These are phyloP conservation scores for Tieghemostelium lacteum DNA, from an alignment of 78 protist genomes.

Conservation along the genomic window DNA sequence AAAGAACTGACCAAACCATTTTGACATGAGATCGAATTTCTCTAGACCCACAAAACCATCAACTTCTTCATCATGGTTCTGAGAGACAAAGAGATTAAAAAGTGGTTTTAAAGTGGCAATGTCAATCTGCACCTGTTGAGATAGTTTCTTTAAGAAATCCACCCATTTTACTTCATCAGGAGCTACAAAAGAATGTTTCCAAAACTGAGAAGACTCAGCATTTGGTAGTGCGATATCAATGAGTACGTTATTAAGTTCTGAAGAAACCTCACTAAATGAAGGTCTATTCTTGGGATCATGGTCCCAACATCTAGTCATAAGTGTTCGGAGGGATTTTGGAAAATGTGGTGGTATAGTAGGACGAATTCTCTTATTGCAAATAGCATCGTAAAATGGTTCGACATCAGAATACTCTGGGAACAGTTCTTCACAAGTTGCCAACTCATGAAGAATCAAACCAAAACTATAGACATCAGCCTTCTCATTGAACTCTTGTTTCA, in stretches of 20 bases:
- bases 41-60: constrained; percentile 63
- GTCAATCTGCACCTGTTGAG: neutral
- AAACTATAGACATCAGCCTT: constrained; percentile 84
- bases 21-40: constrained; percentile 69
- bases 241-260: constrained; percentile 59
- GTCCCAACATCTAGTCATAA: constrained; percentile 79
- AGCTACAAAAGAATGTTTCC: constrained; percentile 43
- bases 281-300: constrained; percentile 72
- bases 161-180: constrained; percentile 63
- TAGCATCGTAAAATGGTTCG: constrained; percentile 74
- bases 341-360: constrained; percentile 49
- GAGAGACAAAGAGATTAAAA: constrained; percentile 32
- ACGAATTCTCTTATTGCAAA: constrained; percentile 66
- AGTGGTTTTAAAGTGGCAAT: constrained; percentile 7
- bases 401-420: constrained; percentile 76
- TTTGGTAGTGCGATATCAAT: constrained; percentile 58
- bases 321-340: constrained; percentile 34
- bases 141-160: constrained; percentile 11
- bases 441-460: constrained; percentile 73
- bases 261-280: constrained; percentile 53
- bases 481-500: constrained; percentile 78
- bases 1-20: constrained; percentile 80
- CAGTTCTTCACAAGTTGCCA: constrained; percentile 80
- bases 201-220: constrained; percentile 46
- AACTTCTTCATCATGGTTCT: constrained; percentile 15